Evolutionary conservation across 441 rosid genomes (phyloP).

Genomic region (Biscutella laevigata): DNA sequence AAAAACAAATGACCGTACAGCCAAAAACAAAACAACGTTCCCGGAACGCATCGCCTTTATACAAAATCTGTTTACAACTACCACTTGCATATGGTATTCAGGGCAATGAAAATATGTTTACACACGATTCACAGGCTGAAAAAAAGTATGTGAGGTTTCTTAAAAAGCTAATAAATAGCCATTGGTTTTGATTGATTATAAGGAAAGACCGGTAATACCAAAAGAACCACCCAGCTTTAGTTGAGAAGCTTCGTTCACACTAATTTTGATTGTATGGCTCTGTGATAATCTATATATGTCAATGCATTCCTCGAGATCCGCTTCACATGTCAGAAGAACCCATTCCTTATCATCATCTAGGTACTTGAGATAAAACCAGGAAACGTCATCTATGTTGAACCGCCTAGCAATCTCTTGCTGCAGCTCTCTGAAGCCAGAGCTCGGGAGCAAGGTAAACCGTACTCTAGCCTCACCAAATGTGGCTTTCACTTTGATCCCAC

Average conservation of each 20-base stretch:
- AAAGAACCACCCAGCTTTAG: slow-evolving; percentile 28
- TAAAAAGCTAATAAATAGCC: no score
- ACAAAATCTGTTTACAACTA: slow-evolving; percentile 16
- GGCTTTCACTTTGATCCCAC: slow-evolving; percentile 44
- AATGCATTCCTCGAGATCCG: slow-evolving; percentile 83
- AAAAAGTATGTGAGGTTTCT: slow-evolving; percentile 14
- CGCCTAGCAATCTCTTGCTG: slow-evolving; percentile 59
- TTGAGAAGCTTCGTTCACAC: slow-evolving; percentile 43
- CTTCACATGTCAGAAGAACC: slow-evolving; percentile 91
- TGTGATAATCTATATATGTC: slow-evolving; percentile 53
- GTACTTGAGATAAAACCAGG: slow-evolving; percentile 59
- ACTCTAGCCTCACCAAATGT: slow-evolving; percentile 49
- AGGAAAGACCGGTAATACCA: slow-evolving; percentile 27
- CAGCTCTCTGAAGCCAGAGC: slow-evolving; percentile 47
- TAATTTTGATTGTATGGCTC: slow-evolving; percentile 47
- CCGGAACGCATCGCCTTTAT: not conserved
- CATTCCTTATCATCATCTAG: slow-evolving; percentile 84
- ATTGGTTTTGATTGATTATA: slow-evolving; percentile 8
- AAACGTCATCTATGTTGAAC: slow-evolving; percentile 41
- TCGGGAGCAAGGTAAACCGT: slow-evolving; percentile 54
- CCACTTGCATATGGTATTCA: slow-evolving; percentile 10
- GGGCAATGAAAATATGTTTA: slow-evolving; percentile 12
- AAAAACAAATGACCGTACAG: slow-evolving; percentile 7
- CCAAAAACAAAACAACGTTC: slow-evolving; percentile 11
- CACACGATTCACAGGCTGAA: not conserved